Percentiles rank a stretch among this genome's conserved stretches.
These are phyloP conservation scores for Datura wrightii DNA, from an alignment of 257 asterid genomes.

Conservation along the genomic window DNA sequence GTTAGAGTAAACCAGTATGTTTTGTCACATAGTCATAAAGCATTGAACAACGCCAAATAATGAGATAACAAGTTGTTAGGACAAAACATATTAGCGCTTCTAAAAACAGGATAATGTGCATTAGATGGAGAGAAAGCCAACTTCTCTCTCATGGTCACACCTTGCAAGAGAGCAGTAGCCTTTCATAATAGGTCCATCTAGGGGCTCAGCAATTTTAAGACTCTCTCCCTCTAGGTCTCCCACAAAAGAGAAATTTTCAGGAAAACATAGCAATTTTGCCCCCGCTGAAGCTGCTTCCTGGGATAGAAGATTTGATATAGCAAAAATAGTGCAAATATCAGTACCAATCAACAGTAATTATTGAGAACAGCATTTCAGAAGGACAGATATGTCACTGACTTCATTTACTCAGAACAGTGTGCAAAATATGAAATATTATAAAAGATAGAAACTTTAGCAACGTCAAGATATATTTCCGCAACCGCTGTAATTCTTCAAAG, in stretches of 20 bases:
- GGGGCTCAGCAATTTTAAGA: slow-evolving; percentile 71
- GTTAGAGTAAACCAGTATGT: background rate
- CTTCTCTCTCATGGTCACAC: slow-evolving; percentile 39
- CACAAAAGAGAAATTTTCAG: slow-evolving; percentile 91
- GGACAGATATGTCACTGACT: background rate
- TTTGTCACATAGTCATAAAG: background rate
- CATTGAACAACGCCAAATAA: background rate
- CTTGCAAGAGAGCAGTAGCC: slow-evolving; percentile 81
- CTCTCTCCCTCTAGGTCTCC: slow-evolving; percentile 81
- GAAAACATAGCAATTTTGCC: slow-evolving; percentile 85
- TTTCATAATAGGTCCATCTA: slow-evolving; percentile 85
- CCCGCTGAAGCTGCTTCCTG: slow-evolving; percentile 93
- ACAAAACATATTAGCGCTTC: background rate
- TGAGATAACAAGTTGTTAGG: slow-evolving; percentile 12
- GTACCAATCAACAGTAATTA: background rate
- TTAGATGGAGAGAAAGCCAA: slow-evolving; percentile 25
- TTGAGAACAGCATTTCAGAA: background rate
- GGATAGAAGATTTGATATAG: slow-evolving; percentile 24
- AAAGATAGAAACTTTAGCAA: background rate
- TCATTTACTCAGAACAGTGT: background rate
- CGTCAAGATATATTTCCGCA: background rate
- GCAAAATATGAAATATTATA: background rate
- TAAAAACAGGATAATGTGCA: background rate
- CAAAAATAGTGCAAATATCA: slow-evolving; percentile 36
- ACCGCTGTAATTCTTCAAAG: background rate